Evolutionary conservation across 1,284 basidiomycete species (phyloP).

Genomic region (Malassezia obtusa): DNA sequence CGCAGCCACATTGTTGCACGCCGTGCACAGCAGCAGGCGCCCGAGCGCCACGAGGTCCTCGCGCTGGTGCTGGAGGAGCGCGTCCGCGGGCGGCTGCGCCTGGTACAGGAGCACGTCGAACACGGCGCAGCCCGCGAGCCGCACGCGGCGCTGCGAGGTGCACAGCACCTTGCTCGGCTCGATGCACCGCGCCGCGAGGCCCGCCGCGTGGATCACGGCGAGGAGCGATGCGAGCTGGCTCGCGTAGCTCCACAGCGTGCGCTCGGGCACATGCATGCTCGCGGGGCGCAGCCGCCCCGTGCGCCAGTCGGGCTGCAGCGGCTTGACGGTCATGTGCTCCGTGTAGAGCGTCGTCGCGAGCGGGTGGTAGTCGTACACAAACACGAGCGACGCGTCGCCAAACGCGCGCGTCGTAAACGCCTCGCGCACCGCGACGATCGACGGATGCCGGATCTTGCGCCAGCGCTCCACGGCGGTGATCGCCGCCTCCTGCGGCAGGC

Average conservation of each 20-base stretch:
- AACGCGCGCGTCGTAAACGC: constrained; percentile 93
- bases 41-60: constrained; percentile 84
- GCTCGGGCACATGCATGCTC: constrained; percentile 58
- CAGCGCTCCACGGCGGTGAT: constrained; percentile 77
- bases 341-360: constrained; percentile 74
- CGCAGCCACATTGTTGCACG: constrained; percentile 59
- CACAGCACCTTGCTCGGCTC: constrained; percentile 80
- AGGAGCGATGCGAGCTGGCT: constrained; percentile 81
- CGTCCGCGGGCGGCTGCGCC: constrained; percentile 20
- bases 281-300: constrained; percentile 40
- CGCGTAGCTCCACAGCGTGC: constrained; percentile 86
- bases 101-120: constrained; percentile 43
- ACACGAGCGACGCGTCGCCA: constrained; percentile 73
- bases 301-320: constrained; percentile 46
- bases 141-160: constrained; percentile 51
- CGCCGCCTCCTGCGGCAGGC: constrained; percentile 60
- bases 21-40: constrained; percentile 69
- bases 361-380: constrained; percentile 85
- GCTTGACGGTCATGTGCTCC: constrained; percentile 52
- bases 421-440: constrained; percentile 73
- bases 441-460: constrained; percentile 75
- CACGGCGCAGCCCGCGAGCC: constrained; percentile 36
- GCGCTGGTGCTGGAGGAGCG: constrained; percentile 52
- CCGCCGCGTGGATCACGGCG: constrained; percentile 71
- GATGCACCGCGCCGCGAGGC: constrained; percentile 70